Base-by-base conservation (phyloP, 139 green algal genomes). In the Chlamydomonas schloesseri region DNA sequence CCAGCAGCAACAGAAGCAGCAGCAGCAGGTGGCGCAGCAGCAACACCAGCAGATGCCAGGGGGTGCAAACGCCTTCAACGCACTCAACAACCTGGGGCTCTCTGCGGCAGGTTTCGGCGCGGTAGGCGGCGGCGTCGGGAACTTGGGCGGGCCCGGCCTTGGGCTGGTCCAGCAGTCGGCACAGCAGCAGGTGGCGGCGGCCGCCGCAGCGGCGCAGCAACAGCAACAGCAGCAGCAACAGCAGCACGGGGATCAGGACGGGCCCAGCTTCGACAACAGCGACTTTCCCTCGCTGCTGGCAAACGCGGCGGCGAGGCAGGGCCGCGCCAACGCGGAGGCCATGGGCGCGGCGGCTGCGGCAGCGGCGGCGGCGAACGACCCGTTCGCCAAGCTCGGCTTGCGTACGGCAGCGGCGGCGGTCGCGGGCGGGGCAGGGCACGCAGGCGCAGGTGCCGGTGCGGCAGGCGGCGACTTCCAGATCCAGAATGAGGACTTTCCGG, bases 401-500 rank as follows among this genome's bases (percentile, higher is more conserved):
- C 82, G 82, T 2, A 87, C 70, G 31, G 31, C 82, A 11, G 80
- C 80, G 4, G 80, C 80, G 10, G 80, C 80, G 31, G 80, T 86
- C 5, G 80, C 68, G 33, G 80, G 46, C 0, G 80, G 67, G n/a
- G 81, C 28, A 4, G 69, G 33, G 21, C 69, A 72, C 26, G 42
- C 42, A 5, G 81, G 68, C 50, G 31, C 34, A 18, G 60, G 28
- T 26, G 69, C 55, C 5, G 82, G 21, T 15, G 81, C 36, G 29
- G 84, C 53, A 28, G 77, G 55, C 23, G 50, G 72, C 37, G 86
- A 80, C 36, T 90, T 90, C 64, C 79, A 71, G 28, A 91, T 91
- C 68, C 77, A 84, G 34, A 87, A 89, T 36, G 88, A 91, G 70
- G 88, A 91, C 76, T 91, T 91, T n/a, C 88, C 88, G 24, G 88